Percentiles rank a stretch among this genome's conserved stretches.
phyloP scores from a whole-genome alignment of 805 yeast species.

The Kuraishia ogatae region DNA sequence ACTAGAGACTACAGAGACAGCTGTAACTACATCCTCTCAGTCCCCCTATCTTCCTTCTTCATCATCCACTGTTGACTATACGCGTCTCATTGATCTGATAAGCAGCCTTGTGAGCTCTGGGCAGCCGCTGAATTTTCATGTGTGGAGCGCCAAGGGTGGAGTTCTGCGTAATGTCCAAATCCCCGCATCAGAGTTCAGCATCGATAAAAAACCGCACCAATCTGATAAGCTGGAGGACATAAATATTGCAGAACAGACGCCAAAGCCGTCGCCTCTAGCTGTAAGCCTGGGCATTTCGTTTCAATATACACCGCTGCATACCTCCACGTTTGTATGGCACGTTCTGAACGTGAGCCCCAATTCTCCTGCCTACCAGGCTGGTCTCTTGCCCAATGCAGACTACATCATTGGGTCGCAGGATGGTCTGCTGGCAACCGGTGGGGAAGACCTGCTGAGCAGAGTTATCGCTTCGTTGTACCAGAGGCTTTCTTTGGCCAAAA shows the following conservation, averaged over 20 bases:
- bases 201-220: constrained; percentile 2
- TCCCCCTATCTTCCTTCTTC: not conserved
- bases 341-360: constrained; percentile 62
- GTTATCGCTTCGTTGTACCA: constrained; percentile 50
- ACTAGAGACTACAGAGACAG: too few species aligned
- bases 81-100: constrained; percentile 6
- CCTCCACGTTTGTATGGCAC: constrained; percentile 84
- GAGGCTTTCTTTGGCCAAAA: constrained; percentile 8
- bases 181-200: constrained; percentile 17
- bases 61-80: constrained; percentile 5
- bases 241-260: constrained; percentile 19
- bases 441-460: constrained; percentile 69
- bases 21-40: too few species aligned
- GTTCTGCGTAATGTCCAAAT: constrained; percentile 30
- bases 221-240: constrained; percentile 19
- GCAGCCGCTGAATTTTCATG: constrained; percentile 38
- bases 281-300: constrained; percentile 49
- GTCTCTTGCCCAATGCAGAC: constrained; percentile 77
- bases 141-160: constrained; percentile 90
- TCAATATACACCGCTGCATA: constrained; percentile 68
- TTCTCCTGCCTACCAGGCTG: constrained; percentile 79
- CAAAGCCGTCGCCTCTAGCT: constrained; percentile 5
- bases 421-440: constrained; percentile 80
- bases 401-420: constrained; percentile 84
- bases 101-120: constrained; percentile 6